Base-by-base conservation (phyloP, 305 asterid genomes). In the Fraxinus latifolia region DNA sequence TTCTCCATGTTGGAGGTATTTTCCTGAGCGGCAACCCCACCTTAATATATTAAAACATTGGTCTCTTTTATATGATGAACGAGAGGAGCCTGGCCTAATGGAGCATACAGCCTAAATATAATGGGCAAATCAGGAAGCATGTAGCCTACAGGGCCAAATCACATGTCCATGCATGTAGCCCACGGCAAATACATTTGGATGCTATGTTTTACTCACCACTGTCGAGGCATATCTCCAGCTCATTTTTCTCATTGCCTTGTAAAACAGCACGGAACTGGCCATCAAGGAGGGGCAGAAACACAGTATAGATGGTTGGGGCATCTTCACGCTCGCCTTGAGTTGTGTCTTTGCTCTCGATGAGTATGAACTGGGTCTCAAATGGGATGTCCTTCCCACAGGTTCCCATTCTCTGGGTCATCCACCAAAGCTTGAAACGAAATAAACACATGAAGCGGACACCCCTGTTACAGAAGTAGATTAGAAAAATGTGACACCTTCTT, bases 321-420 rank as follows among this genome's bases (percentile, higher is more conserved):
- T 90, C 93, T 62, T 92, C 96, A 3, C 11, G 68, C 82, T 87
- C 92, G 53, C 87, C 92, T 77, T 89, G 92, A 7, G 89, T 86
- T 0, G 90, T 84, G 82, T 89, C 94, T 88, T 92, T 94, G 90
- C 93, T 92, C 94, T 96, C 99, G 55, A 96, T 87, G 34, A 96
- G 95, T 97, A 96, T 91, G 89, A 96, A 96, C 82, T 96, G 99
- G 0, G 99, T 96, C 92, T 96, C 99, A 39, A 96, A 73, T 1
- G 99, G 99, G 77, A 96, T 87, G 68, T 94, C 98, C 88, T 88
- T 89, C 74, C 99, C 99, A 74, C 95, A 90, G 50, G 94, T 90
- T 77, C 99, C 99, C 97, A 93, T 93, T 84, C 97, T 86, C 60
- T 96, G 99, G 81, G 99, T 96, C 99, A 96, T 96, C 99, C 99